phyloP scores from a whole-genome alignment of 208 protist species.

The Leishmania arabica region DNA sequence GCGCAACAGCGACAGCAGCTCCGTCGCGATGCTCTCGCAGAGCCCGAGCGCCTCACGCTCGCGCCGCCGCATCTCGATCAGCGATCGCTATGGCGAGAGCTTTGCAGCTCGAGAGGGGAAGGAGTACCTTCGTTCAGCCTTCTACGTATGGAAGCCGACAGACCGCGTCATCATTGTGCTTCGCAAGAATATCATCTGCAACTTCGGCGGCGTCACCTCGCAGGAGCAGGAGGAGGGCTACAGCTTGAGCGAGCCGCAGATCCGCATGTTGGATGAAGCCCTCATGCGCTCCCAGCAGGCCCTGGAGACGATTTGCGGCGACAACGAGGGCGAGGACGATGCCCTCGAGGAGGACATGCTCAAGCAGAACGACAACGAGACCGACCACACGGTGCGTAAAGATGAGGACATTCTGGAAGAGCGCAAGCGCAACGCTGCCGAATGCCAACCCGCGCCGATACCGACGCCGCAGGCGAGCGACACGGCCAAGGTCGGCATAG shows the following conservation, averaged over 20 bases:
- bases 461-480: constrained; percentile 11
- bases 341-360: constrained; percentile 54
- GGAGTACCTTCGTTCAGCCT: constrained; percentile 76
- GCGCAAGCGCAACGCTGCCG: constrained; percentile 31
- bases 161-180: constrained; percentile 72
- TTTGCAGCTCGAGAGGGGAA: constrained; percentile 73
- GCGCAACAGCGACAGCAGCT: constrained; percentile 28
- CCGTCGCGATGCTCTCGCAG: not conserved
- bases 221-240: constrained; percentile 50
- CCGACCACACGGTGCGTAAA: constrained; percentile 14
- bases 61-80: constrained; percentile 17
- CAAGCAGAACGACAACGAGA: constrained; percentile 31
- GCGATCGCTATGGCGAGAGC: constrained; percentile 63
- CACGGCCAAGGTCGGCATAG: not conserved
- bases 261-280: constrained; percentile 59
- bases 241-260: constrained; percentile 59
- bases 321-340: constrained; percentile 27
- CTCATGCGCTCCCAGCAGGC: constrained; percentile 41
- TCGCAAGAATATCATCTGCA: constrained; percentile 66
- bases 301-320: constrained; percentile 30
- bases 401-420: constrained; percentile 42
- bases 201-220: constrained; percentile 50
- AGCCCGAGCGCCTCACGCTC: constrained; percentile 14
- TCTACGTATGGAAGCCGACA: constrained; percentile 75
- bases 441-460: constrained; percentile 33